Percentiles rank a stretch among this genome's conserved stretches.
These are phyloP conservation scores for Clonostachys byssicola DNA, from an alignment of 2,329 filamentous ascomycete species.

Conservation along the genomic window DNA sequence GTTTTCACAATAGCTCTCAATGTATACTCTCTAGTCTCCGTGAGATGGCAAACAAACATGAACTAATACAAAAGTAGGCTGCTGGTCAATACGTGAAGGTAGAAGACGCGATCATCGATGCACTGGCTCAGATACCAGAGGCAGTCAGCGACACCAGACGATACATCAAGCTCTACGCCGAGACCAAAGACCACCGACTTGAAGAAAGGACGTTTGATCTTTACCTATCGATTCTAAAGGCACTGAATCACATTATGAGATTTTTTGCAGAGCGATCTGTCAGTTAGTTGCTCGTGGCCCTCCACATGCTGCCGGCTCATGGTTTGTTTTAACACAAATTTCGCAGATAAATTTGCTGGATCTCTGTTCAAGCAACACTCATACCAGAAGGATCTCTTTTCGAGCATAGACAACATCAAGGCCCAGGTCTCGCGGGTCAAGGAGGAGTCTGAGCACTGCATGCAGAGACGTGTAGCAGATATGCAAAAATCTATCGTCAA, in stretches of 20 bases:
- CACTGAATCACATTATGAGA: slow-evolving; percentile 6
- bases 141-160: slow-evolving; percentile 4
- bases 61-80: neutral
- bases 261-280: slow-evolving; percentile 6
- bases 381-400: slow-evolving; percentile 1
- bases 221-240: slow-evolving; percentile 2
- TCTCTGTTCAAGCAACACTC: neutral
- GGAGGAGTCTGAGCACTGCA: slow-evolving; percentile 1
- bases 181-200: slow-evolving; percentile 3
- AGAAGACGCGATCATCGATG: slow-evolving; percentile 5
- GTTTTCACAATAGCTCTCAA: neutral
- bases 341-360: slow-evolving; percentile 1
- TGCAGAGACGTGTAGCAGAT: neutral
- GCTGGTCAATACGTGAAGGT: slow-evolving; percentile 2
- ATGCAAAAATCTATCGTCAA: neutral
- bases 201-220: slow-evolving; percentile 5
- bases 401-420: slow-evolving; percentile 2
- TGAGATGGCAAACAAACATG: neutral
- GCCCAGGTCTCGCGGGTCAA: neutral
- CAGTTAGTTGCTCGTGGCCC: neutral
- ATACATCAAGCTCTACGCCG: slow-evolving; percentile 5
- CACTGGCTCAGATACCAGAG: slow-evolving; percentile 3
- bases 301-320: neutral
- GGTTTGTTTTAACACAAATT: neutral
- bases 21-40: neutral